These are phyloP conservation scores for Cenococcum geophilum DNA, from an alignment of 495 filamentous ascomycete genomes.

Conservation along the genomic window DNA sequence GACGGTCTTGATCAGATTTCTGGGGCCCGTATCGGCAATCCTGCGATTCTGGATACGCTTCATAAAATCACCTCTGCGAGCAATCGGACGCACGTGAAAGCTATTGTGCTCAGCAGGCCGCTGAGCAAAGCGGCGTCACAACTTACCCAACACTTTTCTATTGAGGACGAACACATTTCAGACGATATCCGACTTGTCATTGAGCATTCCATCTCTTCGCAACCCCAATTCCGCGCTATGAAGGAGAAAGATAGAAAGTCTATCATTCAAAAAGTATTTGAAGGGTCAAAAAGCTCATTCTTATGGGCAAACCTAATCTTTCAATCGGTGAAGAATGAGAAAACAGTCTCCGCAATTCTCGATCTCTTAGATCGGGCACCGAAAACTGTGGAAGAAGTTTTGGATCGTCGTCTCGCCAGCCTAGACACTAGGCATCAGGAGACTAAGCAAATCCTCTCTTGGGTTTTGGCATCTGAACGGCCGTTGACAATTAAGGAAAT, in stretches of 20 bases:
- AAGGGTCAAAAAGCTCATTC: conserved; percentile 52
- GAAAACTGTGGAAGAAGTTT: conserved; percentile 41
- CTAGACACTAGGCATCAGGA: conserved; percentile 12
- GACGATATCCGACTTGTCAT: conserved; percentile 16
- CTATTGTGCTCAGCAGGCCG: conserved; percentile 21
- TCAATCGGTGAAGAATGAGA: conserved; percentile 44
- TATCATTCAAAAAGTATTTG: conserved; percentile 15
- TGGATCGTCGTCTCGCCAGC: conserved; percentile 41
- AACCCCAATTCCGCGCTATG: conserved; percentile 10
- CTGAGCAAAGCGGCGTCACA: conserved; percentile 18
- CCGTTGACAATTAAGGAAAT: conserved; percentile 51
- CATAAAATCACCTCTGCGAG: conserved; percentile 16
- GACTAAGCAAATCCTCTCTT: conserved; percentile 43
- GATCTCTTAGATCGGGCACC: conserved; percentile 40
- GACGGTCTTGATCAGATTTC: conserved; percentile 26
- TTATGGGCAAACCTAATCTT: conserved; percentile 53
- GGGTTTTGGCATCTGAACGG: conserved; percentile 38
- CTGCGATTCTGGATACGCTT: conserved; percentile 15
- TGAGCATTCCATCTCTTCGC: conserved; percentile 15
- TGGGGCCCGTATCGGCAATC: conserved; percentile 22
- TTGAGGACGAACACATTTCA: conserved; percentile 6
- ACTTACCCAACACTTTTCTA: conserved; percentile 12
- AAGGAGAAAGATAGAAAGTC: conserved; percentile 16
- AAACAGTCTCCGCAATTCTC: conserved; percentile 40
- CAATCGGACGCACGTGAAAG: conserved; percentile 12